Base-by-base conservation (phyloP, 1,284 basidiomycete species). In the Cutaneotrichosporon sp. region DNA sequence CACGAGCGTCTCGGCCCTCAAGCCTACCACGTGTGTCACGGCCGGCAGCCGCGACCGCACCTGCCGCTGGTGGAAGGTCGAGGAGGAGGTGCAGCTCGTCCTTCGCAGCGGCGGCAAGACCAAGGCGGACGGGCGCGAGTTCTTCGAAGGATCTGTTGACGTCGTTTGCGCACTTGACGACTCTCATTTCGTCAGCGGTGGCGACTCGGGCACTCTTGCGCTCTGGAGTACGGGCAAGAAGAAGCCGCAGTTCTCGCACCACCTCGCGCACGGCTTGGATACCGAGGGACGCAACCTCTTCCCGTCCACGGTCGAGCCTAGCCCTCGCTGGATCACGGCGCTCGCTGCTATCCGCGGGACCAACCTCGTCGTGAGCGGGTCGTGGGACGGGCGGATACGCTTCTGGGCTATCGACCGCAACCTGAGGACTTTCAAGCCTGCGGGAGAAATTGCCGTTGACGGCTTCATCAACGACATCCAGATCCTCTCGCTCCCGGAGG, bases 221-320 rank as follows among this genome's bases (percentile, higher is more conserved):
- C 84, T 99, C 7, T 99, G 96, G 95, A 86, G 86, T 42, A 91
- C 88, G n/a, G 86, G 87, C 66, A 97, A 95, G 84, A 98, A 99
- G 84, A 99, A 99, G 81, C 92, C 96, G 0, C 82, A 97, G 57
- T 97, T 90, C 79, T 91, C 88, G 0, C 85, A 89, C 56, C 83
- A 89, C 6, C 83, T 96, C 49, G 91, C 92, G 1, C 96, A 99
- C 78, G 97, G 97, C 2, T 57, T 72, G 53, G 73, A 73, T 31
- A 66, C 50, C 30, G 61, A 63, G 32, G 61, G 61, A 3, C 59
- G 62, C 59, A 66, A 73, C 60, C 42, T 58, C 32, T 82, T 93
- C 60, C 83, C 84, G 18, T 78, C 83, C 7, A 90, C 88, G 7
- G 86, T 88, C 64, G 87, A 87, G 0, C 89, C 91, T 72, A 89